Evolutionary conservation across 73 alveolate species (phyloP).

Genomic region (Paramecium tetraurelia): DNA sequence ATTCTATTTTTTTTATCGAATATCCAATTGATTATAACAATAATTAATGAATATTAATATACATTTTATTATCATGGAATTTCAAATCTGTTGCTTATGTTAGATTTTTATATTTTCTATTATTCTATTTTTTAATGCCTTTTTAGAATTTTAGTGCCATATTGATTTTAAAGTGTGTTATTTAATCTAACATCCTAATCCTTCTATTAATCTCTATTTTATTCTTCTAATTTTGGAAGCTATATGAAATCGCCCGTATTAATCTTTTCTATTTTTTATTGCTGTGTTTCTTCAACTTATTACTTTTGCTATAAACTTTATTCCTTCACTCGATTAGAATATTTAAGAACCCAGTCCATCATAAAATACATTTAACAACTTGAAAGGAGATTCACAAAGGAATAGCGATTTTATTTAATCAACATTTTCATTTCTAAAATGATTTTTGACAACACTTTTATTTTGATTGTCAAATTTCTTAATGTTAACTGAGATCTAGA

Average conservation of each 20-base stretch:
- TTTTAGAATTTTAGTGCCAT: not conserved
- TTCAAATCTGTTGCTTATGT: not conserved
- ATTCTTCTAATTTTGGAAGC: constrained; percentile 16
- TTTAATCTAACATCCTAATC: not conserved
- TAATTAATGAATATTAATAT: not conserved
- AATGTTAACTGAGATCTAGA: not conserved
- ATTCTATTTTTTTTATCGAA: no score
- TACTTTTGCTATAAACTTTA: not conserved
- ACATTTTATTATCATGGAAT: not conserved
- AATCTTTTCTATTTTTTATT: not conserved
- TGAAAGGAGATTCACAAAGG: not conserved
- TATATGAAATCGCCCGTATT: not conserved
- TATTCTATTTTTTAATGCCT: constrained; percentile 23
- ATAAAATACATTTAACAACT: not conserved
- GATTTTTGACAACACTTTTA: not conserved
- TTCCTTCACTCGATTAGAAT: not conserved
- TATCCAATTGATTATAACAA: not conserved
- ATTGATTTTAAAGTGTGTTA: not conserved
- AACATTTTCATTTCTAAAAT: not conserved
- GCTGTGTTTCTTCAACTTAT: not conserved
- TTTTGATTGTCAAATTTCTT: not conserved
- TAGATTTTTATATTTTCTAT: not conserved
- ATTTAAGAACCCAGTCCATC: constrained; percentile 1
- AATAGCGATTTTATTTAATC: not conserved
- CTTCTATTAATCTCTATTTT: not conserved